A percentile compares a stretch with the other conserved stretches of the same genome.
phyloP scores from a whole-genome alignment of 176 grass and related monocot species.

The Triticum timopheevii region DNA sequence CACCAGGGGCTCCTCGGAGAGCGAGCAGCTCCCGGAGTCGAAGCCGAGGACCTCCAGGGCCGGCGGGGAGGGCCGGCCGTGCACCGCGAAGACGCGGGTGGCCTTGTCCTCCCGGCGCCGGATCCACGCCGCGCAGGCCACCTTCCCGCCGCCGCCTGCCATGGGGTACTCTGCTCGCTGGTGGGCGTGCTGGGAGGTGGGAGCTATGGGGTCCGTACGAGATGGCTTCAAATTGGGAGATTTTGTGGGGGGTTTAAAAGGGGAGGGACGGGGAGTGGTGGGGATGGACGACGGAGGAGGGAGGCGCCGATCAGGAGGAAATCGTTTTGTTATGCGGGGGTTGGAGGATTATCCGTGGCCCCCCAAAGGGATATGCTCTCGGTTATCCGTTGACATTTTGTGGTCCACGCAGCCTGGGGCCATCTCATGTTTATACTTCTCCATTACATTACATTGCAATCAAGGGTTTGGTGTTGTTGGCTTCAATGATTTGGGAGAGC shows the following conservation, averaged over 20 bases:
- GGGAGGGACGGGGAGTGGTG: not conserved
- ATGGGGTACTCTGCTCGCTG: not conserved
- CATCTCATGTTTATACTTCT: not conserved
- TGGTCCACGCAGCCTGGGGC: not conserved
- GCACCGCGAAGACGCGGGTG: constrained; percentile 47
- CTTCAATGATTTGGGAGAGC: not conserved
- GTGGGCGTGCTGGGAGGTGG: not conserved
- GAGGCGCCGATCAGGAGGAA: not conserved
- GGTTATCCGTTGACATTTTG: not conserved
- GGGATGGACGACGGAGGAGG: not conserved
- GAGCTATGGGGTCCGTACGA: not conserved
- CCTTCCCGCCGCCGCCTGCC: constrained; percentile 40
- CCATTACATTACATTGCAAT: no score
- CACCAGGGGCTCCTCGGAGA: constrained; percentile 68
- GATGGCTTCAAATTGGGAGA: constrained; percentile 6
- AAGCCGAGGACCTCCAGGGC: constrained; percentile 75
- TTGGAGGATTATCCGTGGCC: not conserved
- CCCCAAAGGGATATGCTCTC: not conserved
- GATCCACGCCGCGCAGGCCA: constrained; percentile 78
- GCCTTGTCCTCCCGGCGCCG: constrained; percentile 63
- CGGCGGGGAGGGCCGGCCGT: constrained; percentile 47
- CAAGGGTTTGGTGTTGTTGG: not conserved
- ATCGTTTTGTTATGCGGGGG: not conserved
- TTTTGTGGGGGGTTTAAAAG: not conserved
- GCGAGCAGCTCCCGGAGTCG: constrained; percentile 53